Evolutionary conservation across 1,284 basidiomycete species (phyloP), one percentile per base, ranked within the genome.

Genomic region (Rhizoctonia solani): DNA sequence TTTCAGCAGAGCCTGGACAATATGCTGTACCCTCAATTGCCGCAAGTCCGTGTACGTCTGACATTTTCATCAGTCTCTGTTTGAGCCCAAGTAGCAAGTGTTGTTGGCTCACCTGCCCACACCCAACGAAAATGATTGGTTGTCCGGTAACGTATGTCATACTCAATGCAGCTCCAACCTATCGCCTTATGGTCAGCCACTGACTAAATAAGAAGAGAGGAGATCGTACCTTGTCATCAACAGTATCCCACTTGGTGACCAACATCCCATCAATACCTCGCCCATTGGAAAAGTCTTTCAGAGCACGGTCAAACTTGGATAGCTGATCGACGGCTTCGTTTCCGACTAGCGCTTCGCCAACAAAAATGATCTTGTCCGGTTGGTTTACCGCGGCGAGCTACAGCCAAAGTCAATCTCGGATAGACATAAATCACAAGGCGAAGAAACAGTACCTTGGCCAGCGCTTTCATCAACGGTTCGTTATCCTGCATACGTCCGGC

Each of bases 401-500:
- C 11, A 66, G 46, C 54, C n/a, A n/a, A 16, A 67, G 72, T 29
- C 21, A 29, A 65, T 50, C 44, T 66, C n/a, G 67, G 41, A 25
- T 23, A 23, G 5, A 16, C 25, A 67, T 49, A 66, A 56, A 69
- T 50, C 16, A 49, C 25, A 9, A 30, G 37, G 39, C 21, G 25
- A 21, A 6, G 34, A 6, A 54, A 69, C 75, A 69, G 70, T n/a
- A 90, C 90, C 82, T 98, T 97, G 49, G 95, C 93, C n/a, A 98
- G 82, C 4, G 95, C 95, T n/a, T 93, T 86, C 95, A 98, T 98
- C 67, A 98, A 80, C 1, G 95, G 95, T 87, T 98, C 95, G 75
- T 98, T 98, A 78, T 98, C 95, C 77, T 98, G 95, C 95, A 98
- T 97, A 66, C 95, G 85, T 1, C 95, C 95, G n/a, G 95, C 95